Conservation (phyloP, 1,284 basidiomycete genomes). For the Clitocybe nebularis region DNA sequence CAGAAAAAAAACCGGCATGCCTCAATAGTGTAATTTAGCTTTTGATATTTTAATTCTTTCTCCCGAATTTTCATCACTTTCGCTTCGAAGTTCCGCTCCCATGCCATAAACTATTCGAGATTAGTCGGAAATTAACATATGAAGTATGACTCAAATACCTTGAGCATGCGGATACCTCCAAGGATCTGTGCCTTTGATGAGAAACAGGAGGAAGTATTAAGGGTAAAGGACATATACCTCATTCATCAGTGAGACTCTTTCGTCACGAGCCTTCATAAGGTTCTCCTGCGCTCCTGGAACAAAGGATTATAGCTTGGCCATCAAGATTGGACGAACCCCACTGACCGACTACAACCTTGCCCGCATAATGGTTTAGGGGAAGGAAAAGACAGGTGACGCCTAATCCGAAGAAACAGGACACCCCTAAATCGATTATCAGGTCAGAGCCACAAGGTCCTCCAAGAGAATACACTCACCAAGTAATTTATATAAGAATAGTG, state of each 20-base stretch:
- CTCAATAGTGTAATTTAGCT: slow-evolving; percentile 84
- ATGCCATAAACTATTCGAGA: slow-evolving; percentile 79
- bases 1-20: slow-evolving; percentile 27
- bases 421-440: slow-evolving; percentile 28
- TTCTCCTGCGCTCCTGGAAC: slow-evolving; percentile 64
- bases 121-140: not conserved
- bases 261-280: slow-evolving; percentile 89
- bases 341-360: slow-evolving; percentile 77
- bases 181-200: slow-evolving; percentile 48
- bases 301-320: not conserved
- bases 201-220: slow-evolving; percentile 1
- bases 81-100: slow-evolving; percentile 88
- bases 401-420: slow-evolving; percentile 79
- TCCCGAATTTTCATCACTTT: slow-evolving; percentile 71
- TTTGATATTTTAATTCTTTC: slow-evolving; percentile 81
- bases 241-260: slow-evolving; percentile 89
- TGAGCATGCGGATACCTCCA: slow-evolving; percentile 90
- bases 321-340: slow-evolving; percentile 3
- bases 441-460: not conserved
- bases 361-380: slow-evolving; percentile 85
- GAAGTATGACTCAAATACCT: slow-evolving; percentile 38
- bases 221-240: slow-evolving; percentile 46
- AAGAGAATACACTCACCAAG: slow-evolving; percentile 50
- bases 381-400: slow-evolving; percentile 81
- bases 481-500: slow-evolving; percentile 76